Evolutionary conservation across 257 asterid genomes (phyloP).

Genomic region (Salvia hispanica): DNA sequence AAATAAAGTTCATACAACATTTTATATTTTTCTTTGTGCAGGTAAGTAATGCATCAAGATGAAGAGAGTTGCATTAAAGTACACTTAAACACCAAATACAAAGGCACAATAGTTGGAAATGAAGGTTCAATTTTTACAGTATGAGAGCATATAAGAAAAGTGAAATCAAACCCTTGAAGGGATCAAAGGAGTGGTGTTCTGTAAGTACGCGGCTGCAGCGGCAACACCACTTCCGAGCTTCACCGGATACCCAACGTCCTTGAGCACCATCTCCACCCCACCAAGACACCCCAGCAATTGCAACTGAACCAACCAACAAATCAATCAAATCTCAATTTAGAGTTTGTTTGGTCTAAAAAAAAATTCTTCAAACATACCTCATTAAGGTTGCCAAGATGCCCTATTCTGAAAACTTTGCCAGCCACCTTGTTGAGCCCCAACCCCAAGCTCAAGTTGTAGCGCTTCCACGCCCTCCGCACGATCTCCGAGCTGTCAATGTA

Average conservation of each 20-base stretch:
- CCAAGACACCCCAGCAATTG: conserved; percentile 96
- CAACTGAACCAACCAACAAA: conserved; percentile 46
- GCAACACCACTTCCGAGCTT: conserved; percentile 92
- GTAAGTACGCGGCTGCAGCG: conserved; percentile 85
- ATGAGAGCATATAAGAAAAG: conserved; percentile 32
- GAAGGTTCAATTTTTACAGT: conserved; percentile 52
- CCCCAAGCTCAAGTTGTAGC: conserved; percentile 96
- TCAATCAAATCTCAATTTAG: no score
- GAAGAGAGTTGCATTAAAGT: conserved; percentile 34
- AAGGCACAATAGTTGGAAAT: conserved; percentile 34
- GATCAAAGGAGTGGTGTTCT: conserved; percentile 84
- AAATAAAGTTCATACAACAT: not conserved
- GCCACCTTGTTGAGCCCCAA: conserved; percentile 96
- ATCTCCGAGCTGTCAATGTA: conserved; percentile 78
- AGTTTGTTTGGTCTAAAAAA: no score
- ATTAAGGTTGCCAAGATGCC: conserved; percentile 94
- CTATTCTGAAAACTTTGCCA: conserved; percentile 96
- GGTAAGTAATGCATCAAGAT: not conserved
- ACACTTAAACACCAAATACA: conserved; percentile 37
- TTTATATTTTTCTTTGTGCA: not conserved
- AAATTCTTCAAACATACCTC: conserved; percentile 48
- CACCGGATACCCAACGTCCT: conserved; percentile 88
- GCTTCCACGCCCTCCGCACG: conserved; percentile 82
- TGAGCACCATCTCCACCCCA: conserved; percentile 99
- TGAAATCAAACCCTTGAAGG: conserved; percentile 84